These are phyloP conservation scores for Aspergillus fischeri DNA, from an alignment of 2,329 filamentous ascomycete genomes.

Conservation along the genomic window DNA sequence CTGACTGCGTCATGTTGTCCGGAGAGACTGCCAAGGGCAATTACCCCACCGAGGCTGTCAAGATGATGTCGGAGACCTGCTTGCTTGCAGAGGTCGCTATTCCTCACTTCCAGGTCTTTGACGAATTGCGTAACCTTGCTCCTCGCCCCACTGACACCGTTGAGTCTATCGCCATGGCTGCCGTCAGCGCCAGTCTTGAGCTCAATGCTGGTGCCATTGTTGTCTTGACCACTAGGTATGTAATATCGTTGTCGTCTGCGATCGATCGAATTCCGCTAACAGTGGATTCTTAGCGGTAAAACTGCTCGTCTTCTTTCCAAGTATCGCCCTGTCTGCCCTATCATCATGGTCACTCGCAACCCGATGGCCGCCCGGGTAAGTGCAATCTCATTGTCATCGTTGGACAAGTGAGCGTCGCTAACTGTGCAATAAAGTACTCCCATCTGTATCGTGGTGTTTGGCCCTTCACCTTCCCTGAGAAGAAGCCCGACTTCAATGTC, in stretches of 20 bases:
- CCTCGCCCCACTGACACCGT: slow-evolving; percentile 79
- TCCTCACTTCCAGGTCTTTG: slow-evolving; percentile 93
- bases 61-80: slow-evolving; percentile 98
- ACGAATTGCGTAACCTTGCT: slow-evolving; percentile 83
- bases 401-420: slow-evolving; percentile 5
- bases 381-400: slow-evolving; percentile 5
- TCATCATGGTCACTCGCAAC: slow-evolving; percentile 98
- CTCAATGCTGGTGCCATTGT: slow-evolving; percentile 95
- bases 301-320: slow-evolving; percentile 95
- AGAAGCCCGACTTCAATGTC: slow-evolving; percentile 89
- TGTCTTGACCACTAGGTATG: slow-evolving; percentile 82
- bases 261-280: slow-evolving; percentile 19
- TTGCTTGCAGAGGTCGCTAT: slow-evolving; percentile 96
- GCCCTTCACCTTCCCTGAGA: slow-evolving; percentile 89
- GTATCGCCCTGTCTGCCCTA: slow-evolving; percentile 97
- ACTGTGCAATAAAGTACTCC: slow-evolving; percentile 55
- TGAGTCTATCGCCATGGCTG: slow-evolving; percentile 95
- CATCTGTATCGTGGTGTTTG: slow-evolving; percentile 98
- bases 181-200: slow-evolving; percentile 91
- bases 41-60: slow-evolving; percentile 88
- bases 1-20: slow-evolving; percentile 99
- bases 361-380: slow-evolving; percentile 68
- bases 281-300: slow-evolving; percentile 60
- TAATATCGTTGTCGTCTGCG: background rate
- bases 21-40: slow-evolving; percentile 97